Evolutionary conservation across 441 rosid genomes (phyloP).

Genomic region (Brassica balearica): DNA sequence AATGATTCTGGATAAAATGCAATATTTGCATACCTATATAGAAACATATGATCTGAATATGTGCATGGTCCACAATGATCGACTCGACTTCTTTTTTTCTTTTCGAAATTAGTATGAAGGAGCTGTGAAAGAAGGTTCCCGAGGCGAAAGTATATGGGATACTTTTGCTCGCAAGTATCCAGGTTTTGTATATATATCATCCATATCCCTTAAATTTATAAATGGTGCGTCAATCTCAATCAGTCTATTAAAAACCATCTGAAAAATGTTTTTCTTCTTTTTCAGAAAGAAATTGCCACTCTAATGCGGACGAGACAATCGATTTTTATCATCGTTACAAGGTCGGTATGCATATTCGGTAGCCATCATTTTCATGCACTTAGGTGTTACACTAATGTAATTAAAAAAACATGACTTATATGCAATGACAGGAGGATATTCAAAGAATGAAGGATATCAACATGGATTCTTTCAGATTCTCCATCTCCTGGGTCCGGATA

Average conservation of each 20-base stretch:
- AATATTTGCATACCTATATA: neutral
- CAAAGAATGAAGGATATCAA: slow-evolving; percentile 45
- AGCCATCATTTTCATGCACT: slow-evolving; percentile 2
- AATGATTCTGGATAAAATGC: neutral
- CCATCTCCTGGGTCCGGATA: slow-evolving; percentile 55
- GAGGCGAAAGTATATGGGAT: slow-evolving; percentile 61
- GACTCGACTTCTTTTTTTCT: neutral
- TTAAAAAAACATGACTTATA: neutral
- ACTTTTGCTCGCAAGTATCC: slow-evolving; percentile 49
- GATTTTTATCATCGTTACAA: slow-evolving; percentile 46
- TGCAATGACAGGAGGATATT: slow-evolving; percentile 47
- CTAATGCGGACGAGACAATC: slow-evolving; percentile 35
- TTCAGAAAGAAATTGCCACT: slow-evolving; percentile 33
- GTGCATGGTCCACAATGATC: neutral
- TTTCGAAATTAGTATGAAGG: slow-evolving; percentile 46
- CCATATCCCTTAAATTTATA: neutral
- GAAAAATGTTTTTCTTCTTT: neutral
- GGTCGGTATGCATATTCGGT: slow-evolving; percentile 15
- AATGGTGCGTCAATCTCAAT: neutral
- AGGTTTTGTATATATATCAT: slow-evolving; percentile 29
- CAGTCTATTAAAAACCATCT: neutral
- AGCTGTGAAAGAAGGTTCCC: slow-evolving; percentile 50
- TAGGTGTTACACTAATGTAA: neutral
- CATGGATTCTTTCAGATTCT: slow-evolving; percentile 53
- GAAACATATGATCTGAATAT: neutral